phyloP scores from a whole-genome alignment of 768 basidiomycete genomes.

The Phaeolepiota aurea region DNA sequence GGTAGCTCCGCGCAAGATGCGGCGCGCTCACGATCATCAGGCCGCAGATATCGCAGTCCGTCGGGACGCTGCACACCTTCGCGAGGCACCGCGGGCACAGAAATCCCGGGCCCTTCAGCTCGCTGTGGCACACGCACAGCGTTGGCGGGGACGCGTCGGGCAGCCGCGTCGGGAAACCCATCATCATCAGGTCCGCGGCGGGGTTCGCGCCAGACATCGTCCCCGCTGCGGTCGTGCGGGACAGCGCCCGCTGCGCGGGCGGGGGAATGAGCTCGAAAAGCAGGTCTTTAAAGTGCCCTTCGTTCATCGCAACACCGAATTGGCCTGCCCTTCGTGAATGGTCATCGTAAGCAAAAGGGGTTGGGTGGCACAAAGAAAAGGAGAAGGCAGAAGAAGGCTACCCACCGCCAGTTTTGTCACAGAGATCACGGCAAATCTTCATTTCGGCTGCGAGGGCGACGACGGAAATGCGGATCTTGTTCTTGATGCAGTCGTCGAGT shows the following conservation, averaged over 20 bases:
- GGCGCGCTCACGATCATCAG: conserved; percentile 98
- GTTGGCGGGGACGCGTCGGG: conserved; percentile 77
- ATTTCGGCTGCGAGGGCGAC: conserved; percentile 96
- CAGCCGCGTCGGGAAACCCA: conserved; percentile 95
- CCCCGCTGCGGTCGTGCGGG: conserved; percentile 34
- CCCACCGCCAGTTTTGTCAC: conserved; percentile 87
- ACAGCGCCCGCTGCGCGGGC: conserved; percentile 66
- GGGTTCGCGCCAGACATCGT: conserved; percentile 35
- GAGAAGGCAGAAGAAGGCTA: too few relatives aligned
- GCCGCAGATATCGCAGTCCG: conserved; percentile 95
- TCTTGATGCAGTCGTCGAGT: conserved; percentile 73
- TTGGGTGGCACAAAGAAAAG: conserved; percentile 4
- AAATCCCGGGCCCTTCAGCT: conserved; percentile 89
- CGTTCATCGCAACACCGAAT: conserved; percentile 97
- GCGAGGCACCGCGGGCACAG: conserved; percentile 90
- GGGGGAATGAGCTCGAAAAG: conserved; percentile 95
- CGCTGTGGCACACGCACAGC: conserved; percentile 90
- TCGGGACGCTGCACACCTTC: conserved; percentile 96
- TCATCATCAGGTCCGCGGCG: conserved; percentile 92
- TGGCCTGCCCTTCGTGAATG: conserved; percentile 59
- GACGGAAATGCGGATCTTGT: conserved; percentile 84
- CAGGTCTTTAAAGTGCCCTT: conserved; percentile 93
- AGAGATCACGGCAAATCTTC: conserved; percentile 92
- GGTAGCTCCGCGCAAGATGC: conserved; percentile 92
- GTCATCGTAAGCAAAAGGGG: too few relatives aligned